phyloP scores from a whole-genome alignment of 2,329 filamentous ascomycete genomes.

The Waltergamsia citrina region DNA sequence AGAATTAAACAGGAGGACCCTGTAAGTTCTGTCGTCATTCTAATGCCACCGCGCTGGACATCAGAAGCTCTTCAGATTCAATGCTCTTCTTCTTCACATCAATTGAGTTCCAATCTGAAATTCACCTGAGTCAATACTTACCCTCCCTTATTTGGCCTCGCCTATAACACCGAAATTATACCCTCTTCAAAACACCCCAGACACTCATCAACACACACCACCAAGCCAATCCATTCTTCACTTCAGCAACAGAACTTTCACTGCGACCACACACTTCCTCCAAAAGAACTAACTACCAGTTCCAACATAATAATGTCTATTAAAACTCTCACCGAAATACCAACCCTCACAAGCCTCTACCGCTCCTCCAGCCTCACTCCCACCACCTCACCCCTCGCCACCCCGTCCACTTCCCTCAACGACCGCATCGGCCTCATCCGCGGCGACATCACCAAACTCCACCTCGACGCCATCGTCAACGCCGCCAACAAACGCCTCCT shows the following conservation, averaged over 20 bases:
- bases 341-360: slow-evolving; percentile 58
- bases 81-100: no score
- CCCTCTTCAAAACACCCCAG: neutral
- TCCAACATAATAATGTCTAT: slow-evolving; percentile 24
- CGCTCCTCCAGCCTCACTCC: slow-evolving; percentile 25
- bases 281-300: no score
- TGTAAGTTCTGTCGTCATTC: no score
- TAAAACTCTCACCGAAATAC: slow-evolving; percentile 44
- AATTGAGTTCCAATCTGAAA: no score
- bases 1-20: no score
- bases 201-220: neutral
- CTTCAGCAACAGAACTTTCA: no score
- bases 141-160: no score
- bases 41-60: no score
- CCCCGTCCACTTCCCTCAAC: slow-evolving; percentile 51
- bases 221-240: no score
- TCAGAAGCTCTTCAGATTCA: no score
- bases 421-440: slow-evolving; percentile 59
- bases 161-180: neutral
- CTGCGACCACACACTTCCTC: no score
- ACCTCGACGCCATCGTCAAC: slow-evolving; percentile 81
- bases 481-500: slow-evolving; percentile 73
- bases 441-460: slow-evolving; percentile 73
- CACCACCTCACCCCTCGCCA: slow-evolving; percentile 10
- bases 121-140: no score